These are phyloP conservation scores for Leccinum glutinopallens DNA, from an alignment of 1,284 basidiomycete genomes.

Conservation along the genomic window DNA sequence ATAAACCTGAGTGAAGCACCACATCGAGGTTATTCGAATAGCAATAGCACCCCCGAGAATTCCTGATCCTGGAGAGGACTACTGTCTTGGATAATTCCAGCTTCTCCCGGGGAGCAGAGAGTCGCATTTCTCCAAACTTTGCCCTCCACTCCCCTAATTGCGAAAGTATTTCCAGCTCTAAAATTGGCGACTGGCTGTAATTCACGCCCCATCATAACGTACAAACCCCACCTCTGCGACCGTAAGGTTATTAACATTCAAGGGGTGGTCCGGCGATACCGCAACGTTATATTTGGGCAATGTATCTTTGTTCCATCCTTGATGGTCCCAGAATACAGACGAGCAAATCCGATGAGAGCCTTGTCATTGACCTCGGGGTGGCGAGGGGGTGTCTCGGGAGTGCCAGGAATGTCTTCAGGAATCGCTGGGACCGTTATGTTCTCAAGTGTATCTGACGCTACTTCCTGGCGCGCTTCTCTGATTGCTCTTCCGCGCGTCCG, in stretches of 20 bases:
- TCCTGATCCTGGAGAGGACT: slow-evolving; percentile 46
- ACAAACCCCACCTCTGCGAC: slow-evolving; percentile 75
- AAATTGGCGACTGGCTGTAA: slow-evolving; percentile 84
- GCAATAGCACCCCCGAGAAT: slow-evolving; percentile 67
- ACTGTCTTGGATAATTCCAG: slow-evolving; percentile 42
- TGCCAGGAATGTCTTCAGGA: slow-evolving; percentile 19
- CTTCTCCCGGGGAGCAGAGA: slow-evolving; percentile 68
- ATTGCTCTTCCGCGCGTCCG: slow-evolving; percentile 66
- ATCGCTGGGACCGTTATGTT: slow-evolving; percentile 26
- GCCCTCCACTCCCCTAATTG: slow-evolving; percentile 88
- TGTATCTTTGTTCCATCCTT: slow-evolving; percentile 65
- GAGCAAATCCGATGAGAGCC: slow-evolving; percentile 87
- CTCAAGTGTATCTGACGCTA: slow-evolving; percentile 33
- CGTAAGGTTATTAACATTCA: slow-evolving; percentile 73
- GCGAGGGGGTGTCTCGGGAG: slow-evolving; percentile 13
- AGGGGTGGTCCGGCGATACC: slow-evolving; percentile 66
- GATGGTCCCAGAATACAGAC: slow-evolving; percentile 91
- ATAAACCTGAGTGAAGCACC: too few relatives aligned
- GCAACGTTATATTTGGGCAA: slow-evolving; percentile 89
- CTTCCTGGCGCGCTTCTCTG: slow-evolving; percentile 51
- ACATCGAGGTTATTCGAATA: slow-evolving; percentile 44
- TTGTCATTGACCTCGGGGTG: slow-evolving; percentile 46
- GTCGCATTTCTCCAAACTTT: slow-evolving; percentile 92
- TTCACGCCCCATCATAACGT: slow-evolving; percentile 98
- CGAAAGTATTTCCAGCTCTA: slow-evolving; percentile 95